These are phyloP conservation scores for Plectosphaerella cucumerina DNA, from an alignment of 2,329 filamentous ascomycete genomes.

Conservation along the genomic window DNA sequence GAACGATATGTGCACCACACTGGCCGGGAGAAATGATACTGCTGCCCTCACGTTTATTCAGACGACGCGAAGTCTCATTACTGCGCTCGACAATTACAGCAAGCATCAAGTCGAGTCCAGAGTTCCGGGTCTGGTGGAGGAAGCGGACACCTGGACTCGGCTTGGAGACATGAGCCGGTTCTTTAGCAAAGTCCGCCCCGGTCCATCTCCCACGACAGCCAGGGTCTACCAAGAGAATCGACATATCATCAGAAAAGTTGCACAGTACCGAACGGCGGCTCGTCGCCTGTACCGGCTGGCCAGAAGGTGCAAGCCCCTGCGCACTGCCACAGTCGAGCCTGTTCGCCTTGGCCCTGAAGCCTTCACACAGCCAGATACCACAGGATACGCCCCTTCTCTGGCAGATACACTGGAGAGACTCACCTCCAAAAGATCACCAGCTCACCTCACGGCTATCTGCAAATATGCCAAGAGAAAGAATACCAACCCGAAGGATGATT, in stretches of 20 bases:
- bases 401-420: not conserved
- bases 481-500: not conserved
- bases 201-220: constrained; percentile 10
- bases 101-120: constrained; percentile 16
- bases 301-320: constrained; percentile 14
- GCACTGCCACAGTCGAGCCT: not conserved
- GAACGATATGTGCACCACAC: not conserved
- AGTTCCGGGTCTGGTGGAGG: constrained; percentile 22
- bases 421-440: not conserved
- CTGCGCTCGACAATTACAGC: constrained; percentile 17
- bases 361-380: not conserved
- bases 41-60: constrained; percentile 8
- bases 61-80: constrained; percentile 16
- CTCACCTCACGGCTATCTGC: not conserved
- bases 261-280: constrained; percentile 30
- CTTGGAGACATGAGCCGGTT: constrained; percentile 15
- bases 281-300: constrained; percentile 25
- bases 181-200: constrained; percentile 1
- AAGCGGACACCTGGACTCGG: constrained; percentile 19
- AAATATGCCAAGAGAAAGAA: not conserved
- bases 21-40: not conserved
- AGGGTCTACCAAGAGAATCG: constrained; percentile 14
- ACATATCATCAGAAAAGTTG: constrained; percentile 29
- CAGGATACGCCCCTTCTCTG: not conserved
- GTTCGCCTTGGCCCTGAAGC: not conserved